Conservation (phyloP, 306 rosid genomes). For the Castanea crenata region DNA sequence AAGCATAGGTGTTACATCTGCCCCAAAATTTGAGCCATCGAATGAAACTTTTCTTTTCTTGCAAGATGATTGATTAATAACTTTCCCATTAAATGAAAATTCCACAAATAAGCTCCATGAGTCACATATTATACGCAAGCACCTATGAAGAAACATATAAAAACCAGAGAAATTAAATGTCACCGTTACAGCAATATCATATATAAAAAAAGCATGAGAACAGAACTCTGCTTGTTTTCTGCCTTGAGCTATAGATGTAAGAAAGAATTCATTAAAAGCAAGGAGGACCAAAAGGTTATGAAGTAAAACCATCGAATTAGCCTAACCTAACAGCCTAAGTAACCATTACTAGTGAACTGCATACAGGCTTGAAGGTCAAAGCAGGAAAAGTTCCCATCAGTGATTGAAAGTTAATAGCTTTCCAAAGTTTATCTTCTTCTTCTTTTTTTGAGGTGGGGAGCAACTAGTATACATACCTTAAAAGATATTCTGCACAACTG, state of each 20-base stretch:
- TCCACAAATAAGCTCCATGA: slow-evolving; percentile 58
- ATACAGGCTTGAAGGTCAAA: not conserved
- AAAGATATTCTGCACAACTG: slow-evolving; percentile 77
- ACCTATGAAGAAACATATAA: slow-evolving; percentile 38
- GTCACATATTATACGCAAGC: slow-evolving; percentile 59
- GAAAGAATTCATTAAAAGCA: not conserved
- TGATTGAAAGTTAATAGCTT: not conserved
- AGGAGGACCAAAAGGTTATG: not conserved
- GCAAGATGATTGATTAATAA: slow-evolving; percentile 37
- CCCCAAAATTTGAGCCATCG: slow-evolving; percentile 23
- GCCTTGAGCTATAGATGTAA: not conserved
- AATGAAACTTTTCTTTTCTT: slow-evolving; percentile 58
- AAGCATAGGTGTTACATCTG: slow-evolving; percentile 21
- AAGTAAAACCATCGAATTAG: not conserved
- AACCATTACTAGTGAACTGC: slow-evolving; percentile 1
- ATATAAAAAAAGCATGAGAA: not conserved
- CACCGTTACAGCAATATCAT: slow-evolving; percentile 14
- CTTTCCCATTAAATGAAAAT: slow-evolving; percentile 41
- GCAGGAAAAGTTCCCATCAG: not conserved
- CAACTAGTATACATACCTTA: slow-evolving; percentile 45
- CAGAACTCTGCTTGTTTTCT: not conserved
- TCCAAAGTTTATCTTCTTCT: not conserved
- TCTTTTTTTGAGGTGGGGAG: not conserved
- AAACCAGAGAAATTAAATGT: slow-evolving; percentile 18
- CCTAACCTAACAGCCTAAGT: not conserved